These are phyloP conservation scores for Kodamaea hsintzibuensis DNA, from an alignment of 805 yeast genomes.

Conservation along the genomic window DNA sequence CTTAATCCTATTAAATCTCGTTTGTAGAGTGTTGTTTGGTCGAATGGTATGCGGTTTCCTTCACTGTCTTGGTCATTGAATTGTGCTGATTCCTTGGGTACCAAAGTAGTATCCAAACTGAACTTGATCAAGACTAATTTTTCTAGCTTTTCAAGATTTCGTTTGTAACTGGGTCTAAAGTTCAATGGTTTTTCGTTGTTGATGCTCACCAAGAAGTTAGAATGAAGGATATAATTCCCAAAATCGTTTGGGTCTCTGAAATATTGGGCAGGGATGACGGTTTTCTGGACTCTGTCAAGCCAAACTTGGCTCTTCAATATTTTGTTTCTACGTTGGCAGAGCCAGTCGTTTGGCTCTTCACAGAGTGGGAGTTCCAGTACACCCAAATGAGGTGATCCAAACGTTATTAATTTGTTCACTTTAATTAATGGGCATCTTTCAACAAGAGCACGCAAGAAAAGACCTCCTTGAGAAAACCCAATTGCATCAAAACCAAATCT, in stretches of 20 bases:
- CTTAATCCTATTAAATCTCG: constrained; percentile 63
- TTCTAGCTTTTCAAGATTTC: constrained; percentile 46
- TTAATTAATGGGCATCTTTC: constrained; percentile 51
- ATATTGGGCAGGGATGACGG: constrained; percentile 72
- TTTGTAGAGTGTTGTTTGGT: constrained; percentile 50
- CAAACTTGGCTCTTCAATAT: constrained; percentile 62
- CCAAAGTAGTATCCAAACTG: constrained; percentile 61
- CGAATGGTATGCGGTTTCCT: constrained; percentile 45
- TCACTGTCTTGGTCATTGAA: constrained; percentile 55
- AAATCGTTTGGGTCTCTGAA: constrained; percentile 61
- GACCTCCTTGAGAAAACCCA: constrained; percentile 84
- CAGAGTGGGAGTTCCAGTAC: constrained; percentile 68
- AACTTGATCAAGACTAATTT: constrained; percentile 62
- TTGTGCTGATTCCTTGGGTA: constrained; percentile 73
- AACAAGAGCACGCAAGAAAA: constrained; percentile 67
- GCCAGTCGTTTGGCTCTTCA: constrained; percentile 49
- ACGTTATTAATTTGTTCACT: constrained; percentile 60
- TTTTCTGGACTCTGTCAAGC: constrained; percentile 53
- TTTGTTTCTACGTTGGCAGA: constrained; percentile 56
- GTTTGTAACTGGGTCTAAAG: constrained; percentile 40
- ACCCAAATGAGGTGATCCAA: constrained; percentile 84
- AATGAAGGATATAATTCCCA: constrained; percentile 54
- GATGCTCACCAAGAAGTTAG: constrained; percentile 60
- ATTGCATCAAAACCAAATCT: constrained; percentile 64
- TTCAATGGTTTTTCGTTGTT: constrained; percentile 55